phyloP scores from a whole-genome alignment of 2,329 filamentous ascomycete genomes.

The Alternaria sp. region DNA sequence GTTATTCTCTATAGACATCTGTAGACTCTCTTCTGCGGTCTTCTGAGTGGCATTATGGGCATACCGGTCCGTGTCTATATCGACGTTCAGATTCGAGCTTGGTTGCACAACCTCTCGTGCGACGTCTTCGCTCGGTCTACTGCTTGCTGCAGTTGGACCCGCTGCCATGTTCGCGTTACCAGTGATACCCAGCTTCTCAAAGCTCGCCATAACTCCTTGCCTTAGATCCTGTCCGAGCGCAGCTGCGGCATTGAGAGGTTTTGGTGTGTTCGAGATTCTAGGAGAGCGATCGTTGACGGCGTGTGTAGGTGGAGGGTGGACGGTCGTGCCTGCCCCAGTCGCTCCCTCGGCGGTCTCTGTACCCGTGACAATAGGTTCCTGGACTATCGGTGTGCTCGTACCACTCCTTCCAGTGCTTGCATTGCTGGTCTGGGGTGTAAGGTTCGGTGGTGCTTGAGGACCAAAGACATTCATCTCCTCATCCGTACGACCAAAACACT shows the following conservation, averaged over 20 bases:
- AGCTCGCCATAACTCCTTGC: constrained; percentile 44
- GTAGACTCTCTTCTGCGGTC: background rate
- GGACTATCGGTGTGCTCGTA: constrained; percentile 37
- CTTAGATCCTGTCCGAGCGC: constrained; percentile 41
- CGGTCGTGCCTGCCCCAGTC: constrained; percentile 43
- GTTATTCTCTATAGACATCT: background rate
- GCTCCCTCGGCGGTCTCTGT: constrained; percentile 46
- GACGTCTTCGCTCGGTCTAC: constrained; percentile 23
- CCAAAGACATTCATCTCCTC: constrained; percentile 84
- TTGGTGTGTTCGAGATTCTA: constrained; percentile 19
- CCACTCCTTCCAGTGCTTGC: constrained; percentile 36
- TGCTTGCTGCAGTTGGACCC: constrained; percentile 29
- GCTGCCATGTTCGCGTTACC: constrained; percentile 20
- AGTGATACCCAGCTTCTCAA: constrained; percentile 43
- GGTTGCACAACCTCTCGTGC: constrained; percentile 20
- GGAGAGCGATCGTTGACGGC: constrained; percentile 26
- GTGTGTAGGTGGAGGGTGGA: constrained; percentile 37
- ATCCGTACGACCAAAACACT: constrained; percentile 84
- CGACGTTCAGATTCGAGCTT: constrained; percentile 17
- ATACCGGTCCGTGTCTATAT: background rate
- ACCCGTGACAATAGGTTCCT: constrained; percentile 49
- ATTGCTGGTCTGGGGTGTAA: constrained; percentile 43
- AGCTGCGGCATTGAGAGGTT: constrained; percentile 40
- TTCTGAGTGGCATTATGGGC: background rate
- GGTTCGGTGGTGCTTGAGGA: constrained; percentile 35